phyloP scores from a whole-genome alignment of 345 rosid genomes.

The Salix koriyanagi region DNA sequence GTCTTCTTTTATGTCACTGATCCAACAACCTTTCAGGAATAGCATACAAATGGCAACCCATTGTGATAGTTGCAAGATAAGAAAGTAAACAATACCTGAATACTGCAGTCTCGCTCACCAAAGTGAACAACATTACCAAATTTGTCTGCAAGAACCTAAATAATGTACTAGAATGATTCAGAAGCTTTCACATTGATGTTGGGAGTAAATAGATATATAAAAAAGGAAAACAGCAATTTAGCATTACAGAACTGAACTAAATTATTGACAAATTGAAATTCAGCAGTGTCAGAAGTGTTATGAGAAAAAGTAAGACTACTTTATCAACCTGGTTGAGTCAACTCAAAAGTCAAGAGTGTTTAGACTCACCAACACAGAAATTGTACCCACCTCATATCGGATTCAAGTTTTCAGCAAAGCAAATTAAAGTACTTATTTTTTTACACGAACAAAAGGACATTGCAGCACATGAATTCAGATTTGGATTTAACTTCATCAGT shows the following conservation, averaged over 20 bases:
- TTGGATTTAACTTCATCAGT: not conserved
- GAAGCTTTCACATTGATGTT: not conserved
- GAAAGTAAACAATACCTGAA: conserved; percentile 56
- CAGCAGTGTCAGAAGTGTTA: not conserved
- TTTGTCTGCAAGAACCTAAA: conserved; percentile 93
- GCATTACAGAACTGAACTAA: not conserved
- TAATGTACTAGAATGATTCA: conserved; percentile 9
- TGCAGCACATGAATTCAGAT: not conserved
- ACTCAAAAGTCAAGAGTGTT: not conserved
- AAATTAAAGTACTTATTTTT: not conserved
- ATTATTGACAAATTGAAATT: not conserved
- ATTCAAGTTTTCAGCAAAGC: not conserved
- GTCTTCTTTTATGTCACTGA: not conserved
- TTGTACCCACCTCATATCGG: not conserved
- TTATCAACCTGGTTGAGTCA: not conserved
- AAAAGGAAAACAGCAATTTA: not conserved
- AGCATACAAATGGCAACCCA: not conserved
- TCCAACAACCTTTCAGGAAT: not conserved
- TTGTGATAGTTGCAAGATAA: not conserved
- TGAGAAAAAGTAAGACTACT: not conserved
- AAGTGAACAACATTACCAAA: conserved; percentile 95
- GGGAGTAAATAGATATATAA: not conserved
- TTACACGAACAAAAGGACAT: not conserved
- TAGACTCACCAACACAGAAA: not conserved
- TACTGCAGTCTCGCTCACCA: conserved; percentile 99